Percentiles rank a stretch among this genome's conserved stretches.
These are phyloP conservation scores for Metschnikowia dekortorum DNA, from an alignment of 805 yeast species.

Conservation along the genomic window DNA sequence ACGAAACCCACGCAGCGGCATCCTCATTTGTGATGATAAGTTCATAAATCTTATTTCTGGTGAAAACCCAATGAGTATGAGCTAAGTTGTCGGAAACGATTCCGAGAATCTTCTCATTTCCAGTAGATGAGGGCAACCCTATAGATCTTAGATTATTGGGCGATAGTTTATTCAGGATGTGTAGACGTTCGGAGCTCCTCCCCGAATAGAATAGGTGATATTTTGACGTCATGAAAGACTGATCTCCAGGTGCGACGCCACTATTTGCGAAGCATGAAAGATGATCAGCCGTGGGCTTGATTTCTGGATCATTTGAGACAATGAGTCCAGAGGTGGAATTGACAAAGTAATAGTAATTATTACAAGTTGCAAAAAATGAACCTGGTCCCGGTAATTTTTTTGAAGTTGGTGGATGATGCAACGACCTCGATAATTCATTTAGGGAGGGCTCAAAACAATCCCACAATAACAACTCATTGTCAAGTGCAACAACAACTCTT, in stretches of 20 bases:
- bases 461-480: slow-evolving; percentile 24
- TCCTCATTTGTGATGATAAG: slow-evolving; percentile 66
- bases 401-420: slow-evolving; percentile 12
- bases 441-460: slow-evolving; percentile 29
- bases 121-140: not conserved
- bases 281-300: slow-evolving; percentile 18
- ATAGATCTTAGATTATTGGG: slow-evolving; percentile 8
- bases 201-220: slow-evolving; percentile 28
- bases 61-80: slow-evolving; percentile 75
- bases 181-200: slow-evolving; percentile 15
- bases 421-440: slow-evolving; percentile 26
- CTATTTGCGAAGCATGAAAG: slow-evolving; percentile 7
- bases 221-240: slow-evolving; percentile 22
- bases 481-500: slow-evolving; percentile 22
- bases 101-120: slow-evolving; percentile 20
- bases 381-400: not conserved
- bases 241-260: slow-evolving; percentile 5
- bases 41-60: slow-evolving; percentile 61
- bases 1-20: slow-evolving; percentile 63
- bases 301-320: slow-evolving; percentile 29
- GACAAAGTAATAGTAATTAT: slow-evolving; percentile 6
- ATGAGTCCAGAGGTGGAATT: slow-evolving; percentile 16
- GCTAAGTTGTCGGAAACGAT: slow-evolving; percentile 27
- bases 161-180: slow-evolving; percentile 28
- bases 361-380: not conserved